Evolutionary conservation across 176 grass and related monocot genomes (phyloP).

Genomic region (Oryza meridionalis): DNA sequence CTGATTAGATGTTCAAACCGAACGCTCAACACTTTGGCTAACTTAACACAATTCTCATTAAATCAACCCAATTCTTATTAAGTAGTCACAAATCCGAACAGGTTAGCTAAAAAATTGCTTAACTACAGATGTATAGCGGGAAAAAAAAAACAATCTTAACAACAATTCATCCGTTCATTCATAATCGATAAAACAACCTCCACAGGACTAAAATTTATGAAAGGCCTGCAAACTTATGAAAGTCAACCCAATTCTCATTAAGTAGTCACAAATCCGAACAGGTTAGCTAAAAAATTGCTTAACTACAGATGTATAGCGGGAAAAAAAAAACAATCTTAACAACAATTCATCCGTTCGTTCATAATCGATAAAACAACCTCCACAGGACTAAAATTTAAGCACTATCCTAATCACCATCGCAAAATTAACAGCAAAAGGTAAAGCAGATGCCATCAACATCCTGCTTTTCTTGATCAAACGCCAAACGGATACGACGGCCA

Average conservation of each 20-base stretch:
- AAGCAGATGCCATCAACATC: background rate
- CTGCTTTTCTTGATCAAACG: background rate
- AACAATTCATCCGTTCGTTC: background rate
- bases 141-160: too few relatives aligned
- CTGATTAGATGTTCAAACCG: background rate
- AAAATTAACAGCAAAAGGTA: background rate
- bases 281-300: background rate
- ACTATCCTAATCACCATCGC: background rate
- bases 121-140: too few relatives aligned
- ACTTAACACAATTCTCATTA: too few relatives aligned
- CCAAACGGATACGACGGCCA: background rate
- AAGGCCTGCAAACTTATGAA: background rate
- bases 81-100: too few relatives aligned
- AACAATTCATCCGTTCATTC: too few relatives aligned
- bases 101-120: too few relatives aligned
- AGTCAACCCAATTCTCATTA: background rate
- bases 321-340: background rate
- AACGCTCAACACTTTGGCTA: background rate
- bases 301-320: background rate
- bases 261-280: background rate
- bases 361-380: constrained; percentile 6
- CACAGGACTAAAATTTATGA: too few relatives aligned
- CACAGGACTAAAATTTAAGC: background rate
- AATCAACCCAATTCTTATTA: too few relatives aligned
- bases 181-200: too few relatives aligned